phyloP scores from a whole-genome alignment of 148 eudicot genomes.

The Camellia lanceoleosa region DNA sequence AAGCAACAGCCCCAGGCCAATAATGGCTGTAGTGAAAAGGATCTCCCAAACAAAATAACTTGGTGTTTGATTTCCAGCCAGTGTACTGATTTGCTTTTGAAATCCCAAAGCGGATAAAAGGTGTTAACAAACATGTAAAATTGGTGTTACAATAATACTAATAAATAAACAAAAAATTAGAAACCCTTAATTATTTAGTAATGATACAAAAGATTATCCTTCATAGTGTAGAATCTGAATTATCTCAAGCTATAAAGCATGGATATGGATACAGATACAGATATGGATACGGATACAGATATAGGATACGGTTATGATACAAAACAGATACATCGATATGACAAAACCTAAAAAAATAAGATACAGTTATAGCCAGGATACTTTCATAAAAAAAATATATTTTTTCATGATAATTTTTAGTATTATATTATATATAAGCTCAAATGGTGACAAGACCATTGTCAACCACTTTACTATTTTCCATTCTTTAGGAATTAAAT shows the following conservation, averaged over 20 bases:
- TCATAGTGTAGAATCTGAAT: background rate
- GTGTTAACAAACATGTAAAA: background rate
- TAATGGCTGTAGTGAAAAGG: conserved; percentile 71
- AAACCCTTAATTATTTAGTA: background rate
- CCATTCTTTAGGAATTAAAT: no score
- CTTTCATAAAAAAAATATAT: no score
- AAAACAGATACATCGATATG: no score
- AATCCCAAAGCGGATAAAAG: background rate
- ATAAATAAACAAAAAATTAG: background rate
- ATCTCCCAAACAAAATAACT: conserved; percentile 81
- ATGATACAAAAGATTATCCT: background rate
- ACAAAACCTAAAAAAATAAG: no score
- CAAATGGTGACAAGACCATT: no score
- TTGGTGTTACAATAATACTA: background rate
- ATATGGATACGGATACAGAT: no score
- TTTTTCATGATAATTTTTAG: no score
- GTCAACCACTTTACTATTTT: no score
- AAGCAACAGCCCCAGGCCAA: conserved; percentile 74
- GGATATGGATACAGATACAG: background rate
- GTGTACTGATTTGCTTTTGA: conserved; percentile 81
- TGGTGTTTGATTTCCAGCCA: conserved; percentile 74
- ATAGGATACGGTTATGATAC: no score
- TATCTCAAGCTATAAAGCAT: background rate
- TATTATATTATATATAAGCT: no score
- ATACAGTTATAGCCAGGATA: no score